These are phyloP conservation scores for Penicillium digitatum DNA, from an alignment of 2,329 filamentous ascomycete species.

Conservation along the genomic window DNA sequence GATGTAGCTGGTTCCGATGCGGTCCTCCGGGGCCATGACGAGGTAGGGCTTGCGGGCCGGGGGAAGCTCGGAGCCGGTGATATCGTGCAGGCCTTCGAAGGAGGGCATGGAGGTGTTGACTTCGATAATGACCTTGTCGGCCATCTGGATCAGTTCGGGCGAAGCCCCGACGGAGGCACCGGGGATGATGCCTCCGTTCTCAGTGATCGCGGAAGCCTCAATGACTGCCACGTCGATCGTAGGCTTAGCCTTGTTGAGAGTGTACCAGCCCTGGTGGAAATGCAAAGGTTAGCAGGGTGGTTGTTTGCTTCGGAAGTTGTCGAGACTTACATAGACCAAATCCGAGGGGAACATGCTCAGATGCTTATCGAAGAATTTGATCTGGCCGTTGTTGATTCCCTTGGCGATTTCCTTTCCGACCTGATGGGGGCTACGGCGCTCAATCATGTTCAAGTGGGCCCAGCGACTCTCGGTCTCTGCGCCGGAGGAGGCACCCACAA, in stretches of 20 bases:
- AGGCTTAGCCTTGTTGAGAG: constrained; percentile 69
- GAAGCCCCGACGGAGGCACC: constrained; percentile 81
- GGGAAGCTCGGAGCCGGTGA: constrained; percentile 81
- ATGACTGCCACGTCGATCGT: constrained; percentile 79
- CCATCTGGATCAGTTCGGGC: constrained; percentile 83
- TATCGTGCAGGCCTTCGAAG: constrained; percentile 86
- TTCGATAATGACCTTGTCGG: constrained; percentile 89
- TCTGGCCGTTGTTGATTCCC: constrained; percentile 82
- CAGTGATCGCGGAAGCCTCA: constrained; percentile 80
- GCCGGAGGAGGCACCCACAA: constrained; percentile 84
- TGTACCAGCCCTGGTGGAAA: constrained; percentile 65
- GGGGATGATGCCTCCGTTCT: constrained; percentile 83
- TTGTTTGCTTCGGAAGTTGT: constrained; percentile 5
- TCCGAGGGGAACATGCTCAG: constrained; percentile 88
- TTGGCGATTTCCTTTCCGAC: constrained; percentile 87
- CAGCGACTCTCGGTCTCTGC: constrained; percentile 89
- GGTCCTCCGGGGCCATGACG: constrained; percentile 79
- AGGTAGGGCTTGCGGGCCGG: constrained; percentile 79
- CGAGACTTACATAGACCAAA: constrained; percentile 63
- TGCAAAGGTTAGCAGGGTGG: constrained; percentile 9
- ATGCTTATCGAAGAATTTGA: constrained; percentile 93
- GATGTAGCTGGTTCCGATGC: constrained; percentile 77
- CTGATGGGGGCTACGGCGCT: constrained; percentile 77
- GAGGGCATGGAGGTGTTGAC: constrained; percentile 82
- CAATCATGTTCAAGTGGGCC: constrained; percentile 87